Evolutionary conservation across 352 stramenopile species (phyloP), one percentile per base, ranked within the genome.

Genomic region (Globisporangium perplexum): DNA sequence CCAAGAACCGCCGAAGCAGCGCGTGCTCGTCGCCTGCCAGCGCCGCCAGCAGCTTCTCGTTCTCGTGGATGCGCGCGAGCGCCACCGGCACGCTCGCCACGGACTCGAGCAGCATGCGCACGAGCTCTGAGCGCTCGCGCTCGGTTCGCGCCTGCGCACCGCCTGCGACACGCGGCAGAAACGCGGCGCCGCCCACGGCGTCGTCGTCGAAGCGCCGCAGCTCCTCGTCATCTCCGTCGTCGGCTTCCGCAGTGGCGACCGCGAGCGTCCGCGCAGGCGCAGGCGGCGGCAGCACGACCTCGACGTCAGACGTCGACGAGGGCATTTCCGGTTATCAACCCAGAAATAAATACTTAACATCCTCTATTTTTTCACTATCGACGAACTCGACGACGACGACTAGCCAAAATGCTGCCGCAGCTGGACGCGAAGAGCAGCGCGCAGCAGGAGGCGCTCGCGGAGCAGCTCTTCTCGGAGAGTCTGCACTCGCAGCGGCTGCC

Each of bases 51-150:
- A 90, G 68, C 50, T 77, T 74, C 57, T 82, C 57, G 59, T 88
- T 87, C 39, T 70, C 84, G 48, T 87, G 73, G 62, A 90, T 87
- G 35, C 61, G 67, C 63, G 86, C 74, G 33, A 90, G 68, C 18
- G 80, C 80, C 53, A 85, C 71, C 1, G 80, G 80, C 6, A 90
- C 80, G 53, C 72, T 88, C 43, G 77, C 69, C 46, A 90, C 84
- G 26, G 80, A 86, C 65, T 87, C 77, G 10, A 88, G 66, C 24
- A 90, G 83, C 77, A 88, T 84, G 28, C 74, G 66, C 60, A 90
- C 65, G 44, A 90, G 62, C 60, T 88, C 77, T 2, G 72, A 77
- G 7, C 71, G 69, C 59, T 90, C 77, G n/a, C 59, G 50, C 42
- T 86, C 77, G 43, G 84, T 87, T 7, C 20, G 47, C 30, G 15